Base-by-base conservation (phyloP, 257 asterid species). In the Eucommia ulmoides region DNA sequence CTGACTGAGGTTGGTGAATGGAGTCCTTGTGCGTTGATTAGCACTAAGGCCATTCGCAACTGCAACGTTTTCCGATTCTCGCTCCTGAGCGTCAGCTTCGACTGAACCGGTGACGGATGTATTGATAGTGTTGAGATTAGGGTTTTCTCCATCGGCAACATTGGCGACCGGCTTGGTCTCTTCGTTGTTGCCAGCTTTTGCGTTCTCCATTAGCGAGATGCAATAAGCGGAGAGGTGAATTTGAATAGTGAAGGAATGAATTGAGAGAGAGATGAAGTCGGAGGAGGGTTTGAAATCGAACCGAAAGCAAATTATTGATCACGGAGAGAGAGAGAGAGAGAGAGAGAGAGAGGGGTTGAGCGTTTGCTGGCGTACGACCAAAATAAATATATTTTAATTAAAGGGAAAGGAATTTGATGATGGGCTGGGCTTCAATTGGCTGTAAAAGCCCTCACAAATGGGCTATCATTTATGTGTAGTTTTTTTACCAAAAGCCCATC, bases 1-100 rank as follows among this genome's bases (percentile, higher is more conserved):
- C 69, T 88, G 97, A 68, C 84, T 79, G 62, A 88, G 94, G 80
- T 79, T 69, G 53, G 95, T 84, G 70, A 88, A 84, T 23, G 84
- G 84, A 45, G 93, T 79, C 60, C 95, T 63, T n/a, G n/a, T n/a
- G n/a, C n/a, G n/a, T n/a, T n/a, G n/a, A 4, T 16, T 42, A 17
- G 48, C n/a, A n/a, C n/a, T n/a, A 42, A 1, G 48, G 15, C 48
- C 21, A 21, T 1, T 10, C 15, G 19, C 21, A 16, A 42, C 19
- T 42, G 7, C 15, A 4, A 7, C n/a, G 18, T 10, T 38, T 38
- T 8, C 17, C n/a, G 15, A 14, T 5, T 15, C 15, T 10, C 3
- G 15, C 17, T 3, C 45, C 3, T 38, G 18, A 8, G n/a, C 15
- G 45, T 8, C 38, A 5, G 38, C 12, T 29, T 7, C 38, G 12